Evolutionary conservation across 2,329 filamentous ascomycete genomes (phyloP).

Genomic region (Aspergillus eucalypticola): DNA sequence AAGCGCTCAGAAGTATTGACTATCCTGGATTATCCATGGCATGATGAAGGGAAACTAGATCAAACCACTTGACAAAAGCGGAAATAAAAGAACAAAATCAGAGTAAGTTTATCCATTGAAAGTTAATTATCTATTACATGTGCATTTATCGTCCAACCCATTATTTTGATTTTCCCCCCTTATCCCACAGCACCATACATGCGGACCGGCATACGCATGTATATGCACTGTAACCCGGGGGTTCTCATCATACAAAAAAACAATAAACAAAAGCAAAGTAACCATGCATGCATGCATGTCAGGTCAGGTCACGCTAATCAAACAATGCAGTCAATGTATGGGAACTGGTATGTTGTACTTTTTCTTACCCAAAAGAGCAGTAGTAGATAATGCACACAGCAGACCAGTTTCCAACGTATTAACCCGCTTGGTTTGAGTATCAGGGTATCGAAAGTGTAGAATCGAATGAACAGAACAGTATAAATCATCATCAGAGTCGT

Average conservation of each 20-base stretch:
- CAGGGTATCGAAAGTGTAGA: slow-evolving; percentile 11
- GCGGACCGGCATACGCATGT: too few relatives aligned
- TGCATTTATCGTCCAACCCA: neutral
- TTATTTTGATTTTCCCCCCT: neutral
- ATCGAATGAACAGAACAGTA: neutral
- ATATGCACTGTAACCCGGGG: too few relatives aligned
- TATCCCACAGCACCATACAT: neutral
- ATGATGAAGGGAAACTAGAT: too few relatives aligned
- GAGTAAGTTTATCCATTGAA: neutral
- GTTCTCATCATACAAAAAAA: neutral
- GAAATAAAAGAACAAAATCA: neutral
- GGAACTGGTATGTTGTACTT: neutral
- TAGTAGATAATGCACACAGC: too few relatives aligned
- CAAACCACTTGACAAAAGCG: neutral
- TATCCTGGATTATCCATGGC: too few relatives aligned
- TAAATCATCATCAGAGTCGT: neutral
- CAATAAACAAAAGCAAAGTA: neutral
- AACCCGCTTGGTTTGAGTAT: neutral
- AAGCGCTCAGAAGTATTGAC: too few relatives aligned
- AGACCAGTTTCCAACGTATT: too few relatives aligned
- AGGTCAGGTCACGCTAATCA: neutral
- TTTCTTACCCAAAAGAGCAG: neutral
- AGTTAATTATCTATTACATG: neutral
- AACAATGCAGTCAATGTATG: neutral
- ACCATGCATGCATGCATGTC: neutral